These are phyloP conservation scores for Colletotrichum costaricense DNA, from an alignment of 2,329 filamentous ascomycete species.

Conservation along the genomic window DNA sequence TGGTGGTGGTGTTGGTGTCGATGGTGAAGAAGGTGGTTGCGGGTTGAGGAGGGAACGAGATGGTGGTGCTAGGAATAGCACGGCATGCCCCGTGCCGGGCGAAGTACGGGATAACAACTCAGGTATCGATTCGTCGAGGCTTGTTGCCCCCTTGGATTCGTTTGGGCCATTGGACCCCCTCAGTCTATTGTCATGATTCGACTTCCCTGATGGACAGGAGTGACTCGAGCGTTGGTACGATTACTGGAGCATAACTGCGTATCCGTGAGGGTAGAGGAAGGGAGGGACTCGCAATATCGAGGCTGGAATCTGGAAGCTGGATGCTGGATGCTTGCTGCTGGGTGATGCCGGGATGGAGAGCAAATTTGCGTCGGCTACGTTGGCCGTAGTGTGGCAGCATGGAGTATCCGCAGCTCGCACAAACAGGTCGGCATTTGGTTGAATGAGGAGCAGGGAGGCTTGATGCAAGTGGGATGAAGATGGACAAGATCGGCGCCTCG, in stretches of 20 bases:
- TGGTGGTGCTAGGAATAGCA: conserved; percentile 24
- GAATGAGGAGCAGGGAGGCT: conserved; percentile 19
- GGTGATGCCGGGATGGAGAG: not conserved
- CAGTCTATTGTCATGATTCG: not conserved
- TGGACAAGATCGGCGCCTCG: conserved; percentile 24
- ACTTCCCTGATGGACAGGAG: not conserved
- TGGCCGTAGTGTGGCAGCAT: not conserved
- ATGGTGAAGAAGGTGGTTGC: not conserved
- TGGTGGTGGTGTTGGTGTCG: not conserved
- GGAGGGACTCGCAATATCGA: not conserved
- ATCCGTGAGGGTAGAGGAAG: not conserved
- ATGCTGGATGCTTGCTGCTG: not conserved
- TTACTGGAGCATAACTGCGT: not conserved
- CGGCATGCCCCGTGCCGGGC: conserved; percentile 17
- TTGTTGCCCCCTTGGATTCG: not conserved
- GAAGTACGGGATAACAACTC: not conserved
- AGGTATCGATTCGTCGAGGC: not conserved
- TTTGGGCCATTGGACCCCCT: not conserved
- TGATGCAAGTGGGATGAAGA: conserved; percentile 29
- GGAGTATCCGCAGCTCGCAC: not conserved
- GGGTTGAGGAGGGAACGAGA: not conserved
- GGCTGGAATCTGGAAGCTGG: not conserved
- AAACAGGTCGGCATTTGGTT: conserved; percentile 25
- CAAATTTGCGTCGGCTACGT: not conserved
- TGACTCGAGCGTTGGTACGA: not conserved